These are phyloP conservation scores for Claviceps humidiphila DNA, from an alignment of 2,329 filamentous ascomycete species.

Conservation along the genomic window DNA sequence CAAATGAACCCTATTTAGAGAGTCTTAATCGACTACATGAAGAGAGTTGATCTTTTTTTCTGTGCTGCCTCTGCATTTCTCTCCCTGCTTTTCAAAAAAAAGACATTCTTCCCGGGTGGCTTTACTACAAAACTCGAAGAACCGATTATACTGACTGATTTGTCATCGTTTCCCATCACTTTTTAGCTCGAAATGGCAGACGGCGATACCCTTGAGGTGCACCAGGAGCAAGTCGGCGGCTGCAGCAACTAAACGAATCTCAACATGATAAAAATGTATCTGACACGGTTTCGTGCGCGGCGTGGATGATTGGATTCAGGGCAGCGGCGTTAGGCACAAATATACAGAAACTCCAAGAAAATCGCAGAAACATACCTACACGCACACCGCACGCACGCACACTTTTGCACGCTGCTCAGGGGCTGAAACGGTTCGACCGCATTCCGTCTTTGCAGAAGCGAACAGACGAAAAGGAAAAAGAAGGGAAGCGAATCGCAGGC, in stretches of 20 bases:
- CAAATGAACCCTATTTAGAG: no score
- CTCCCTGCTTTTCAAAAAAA: no score
- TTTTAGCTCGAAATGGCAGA: conserved; percentile 87
- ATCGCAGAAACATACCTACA: neutral
- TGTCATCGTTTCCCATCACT: neutral
- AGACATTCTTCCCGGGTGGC: no score
- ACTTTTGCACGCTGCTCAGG: neutral
- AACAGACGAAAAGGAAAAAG: neutral
- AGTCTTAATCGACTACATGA: no score
- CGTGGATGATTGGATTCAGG: conserved; percentile 2
- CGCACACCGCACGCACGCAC: no score
- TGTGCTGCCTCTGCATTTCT: neutral
- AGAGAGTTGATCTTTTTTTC: neutral
- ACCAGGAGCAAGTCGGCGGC: conserved; percentile 95
- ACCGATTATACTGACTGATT: neutral
- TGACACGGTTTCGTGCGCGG: neutral
- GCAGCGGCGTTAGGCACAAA: conserved; percentile 5
- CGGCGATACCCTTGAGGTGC: conserved; percentile 90
- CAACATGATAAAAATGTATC: neutral
- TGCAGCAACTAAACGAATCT: conserved; percentile 16
- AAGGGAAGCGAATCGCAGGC: neutral
- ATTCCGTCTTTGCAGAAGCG: neutral
- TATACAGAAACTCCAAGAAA: neutral
- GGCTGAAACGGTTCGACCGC: neutral
- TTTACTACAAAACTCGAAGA: neutral